Percentiles rank a stretch among this genome's conserved stretches.
phyloP scores from a whole-genome alignment of 179 eudicot species.

The Camellia oleifera region DNA sequence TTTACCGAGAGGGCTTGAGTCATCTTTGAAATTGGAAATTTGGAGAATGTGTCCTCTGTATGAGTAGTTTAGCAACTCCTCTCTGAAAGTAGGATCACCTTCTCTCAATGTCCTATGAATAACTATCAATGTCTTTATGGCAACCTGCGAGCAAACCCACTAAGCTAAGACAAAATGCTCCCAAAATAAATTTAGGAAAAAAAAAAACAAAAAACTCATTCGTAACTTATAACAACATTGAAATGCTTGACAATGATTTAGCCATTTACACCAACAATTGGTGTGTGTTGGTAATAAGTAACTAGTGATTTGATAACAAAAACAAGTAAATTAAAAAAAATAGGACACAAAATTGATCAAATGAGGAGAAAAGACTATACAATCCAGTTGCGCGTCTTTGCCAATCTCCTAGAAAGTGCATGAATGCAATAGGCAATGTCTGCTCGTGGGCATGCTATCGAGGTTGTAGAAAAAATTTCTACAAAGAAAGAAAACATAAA shows the following conservation, averaged over 20 bases:
- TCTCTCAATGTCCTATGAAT: constrained; percentile 87
- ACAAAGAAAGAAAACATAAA: not conserved
- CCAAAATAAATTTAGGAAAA: not conserved
- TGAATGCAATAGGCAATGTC: constrained; percentile 90
- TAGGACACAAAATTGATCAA: not conserved
- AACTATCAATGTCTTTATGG: constrained; percentile 83
- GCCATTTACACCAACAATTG: not conserved
- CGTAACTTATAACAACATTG: not conserved
- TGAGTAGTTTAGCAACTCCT: constrained; percentile 71
- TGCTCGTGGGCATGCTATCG: constrained; percentile 69
- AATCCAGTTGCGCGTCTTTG: constrained; percentile 83
- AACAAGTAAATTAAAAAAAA: not conserved
- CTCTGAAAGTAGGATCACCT: constrained; percentile 88
- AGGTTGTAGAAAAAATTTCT: constrained; percentile 77
- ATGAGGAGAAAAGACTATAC: constrained; percentile 37
- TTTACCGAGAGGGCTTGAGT: constrained; percentile 73
- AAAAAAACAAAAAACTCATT: not conserved
- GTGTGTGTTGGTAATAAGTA: not conserved
- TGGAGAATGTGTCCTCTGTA: constrained; percentile 73
- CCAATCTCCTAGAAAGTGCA: constrained; percentile 79
- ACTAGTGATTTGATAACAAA: not conserved
- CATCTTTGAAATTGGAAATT: constrained; percentile 86
- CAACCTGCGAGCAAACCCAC: constrained; percentile 52
- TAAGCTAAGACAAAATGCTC: not conserved
- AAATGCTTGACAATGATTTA: not conserved